phyloP scores from a whole-genome alignment of 2,329 filamentous ascomycete species.

The Xylaria sp. region DNA sequence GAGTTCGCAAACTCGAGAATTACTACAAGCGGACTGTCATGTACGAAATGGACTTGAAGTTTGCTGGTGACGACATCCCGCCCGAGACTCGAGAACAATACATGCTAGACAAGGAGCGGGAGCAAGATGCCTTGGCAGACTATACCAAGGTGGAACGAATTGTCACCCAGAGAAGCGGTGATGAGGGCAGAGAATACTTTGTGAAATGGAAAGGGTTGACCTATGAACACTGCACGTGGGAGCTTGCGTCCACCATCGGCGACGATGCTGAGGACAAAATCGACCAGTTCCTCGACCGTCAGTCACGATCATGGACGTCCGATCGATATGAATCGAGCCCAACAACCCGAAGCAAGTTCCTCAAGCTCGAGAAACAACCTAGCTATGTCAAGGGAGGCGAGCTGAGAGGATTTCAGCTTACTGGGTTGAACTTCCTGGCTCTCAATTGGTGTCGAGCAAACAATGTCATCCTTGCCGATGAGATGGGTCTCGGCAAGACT shows the following conservation, averaged over 20 bases:
- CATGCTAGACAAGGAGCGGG: constrained; percentile 90
- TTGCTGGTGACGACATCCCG: constrained; percentile 72
- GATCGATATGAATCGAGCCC: constrained; percentile 76
- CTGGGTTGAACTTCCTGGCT: constrained; percentile 90
- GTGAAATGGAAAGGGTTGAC: constrained; percentile 96
- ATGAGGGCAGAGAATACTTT: constrained; percentile 83
- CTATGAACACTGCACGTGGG: constrained; percentile 96
- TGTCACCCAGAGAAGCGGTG: constrained; percentile 79
- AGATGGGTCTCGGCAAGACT: constrained; percentile 98
- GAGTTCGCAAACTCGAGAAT: constrained; percentile 89
- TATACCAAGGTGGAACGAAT: constrained; percentile 92
- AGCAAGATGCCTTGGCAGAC: constrained; percentile 84
- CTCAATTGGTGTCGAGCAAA: constrained; percentile 94
- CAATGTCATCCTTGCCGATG: constrained; percentile 96
- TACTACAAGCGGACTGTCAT: constrained; percentile 85
- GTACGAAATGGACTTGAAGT: constrained; percentile 76
- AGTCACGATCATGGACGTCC: constrained; percentile 78
- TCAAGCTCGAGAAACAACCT: constrained; percentile 77
- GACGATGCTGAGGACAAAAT: constrained; percentile 84
- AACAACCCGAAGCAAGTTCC: constrained; percentile 73
- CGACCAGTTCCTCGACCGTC: constrained; percentile 85
- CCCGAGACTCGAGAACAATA: constrained; percentile 91
- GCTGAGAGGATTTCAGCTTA: constrained; percentile 90
- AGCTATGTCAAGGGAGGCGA: constrained; percentile 82
- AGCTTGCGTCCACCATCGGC: constrained; percentile 73